Conservation (phyloP, 1,139 yeast genomes). For the Wickerhamomyces sp. region DNA sequence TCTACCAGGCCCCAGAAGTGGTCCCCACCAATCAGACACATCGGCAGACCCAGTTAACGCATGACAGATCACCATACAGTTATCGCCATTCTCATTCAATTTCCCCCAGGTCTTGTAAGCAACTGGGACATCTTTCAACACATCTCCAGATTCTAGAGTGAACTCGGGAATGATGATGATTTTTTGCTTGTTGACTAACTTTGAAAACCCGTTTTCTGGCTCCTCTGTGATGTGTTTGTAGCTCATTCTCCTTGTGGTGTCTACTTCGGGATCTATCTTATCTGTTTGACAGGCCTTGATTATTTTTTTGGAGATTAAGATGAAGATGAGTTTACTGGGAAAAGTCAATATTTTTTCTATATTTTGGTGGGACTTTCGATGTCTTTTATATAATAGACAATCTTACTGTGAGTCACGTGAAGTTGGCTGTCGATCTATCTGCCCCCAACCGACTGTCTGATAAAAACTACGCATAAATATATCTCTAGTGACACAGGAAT, state of each 20-base stretch:
- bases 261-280: no score
- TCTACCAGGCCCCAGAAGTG: conserved; percentile 75
- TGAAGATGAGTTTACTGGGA: no score
- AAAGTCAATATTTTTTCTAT: no score
- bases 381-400: no score
- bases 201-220: conserved; percentile 58
- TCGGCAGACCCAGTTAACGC: conserved; percentile 95
- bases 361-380: no score
- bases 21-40: conserved; percentile 99
- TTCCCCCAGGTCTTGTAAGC: conserved; percentile 97
- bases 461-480: no score
- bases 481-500: no score
- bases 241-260: conserved; percentile 3
- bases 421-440: no score
- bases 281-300: no score
- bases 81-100: conserved; percentile 59
- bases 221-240: conserved; percentile 11
- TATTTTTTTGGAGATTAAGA: no score
- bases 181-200: conserved; percentile 73
- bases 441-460: no score
- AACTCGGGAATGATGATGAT: conserved; percentile 77
- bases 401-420: no score
- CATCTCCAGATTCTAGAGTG: conserved; percentile 78
- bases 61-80: conserved; percentile 85
- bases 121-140: conserved; percentile 69